phyloP scores from a whole-genome alignment of 352 stramenopile species.

The Blastocystis sp. region DNA sequence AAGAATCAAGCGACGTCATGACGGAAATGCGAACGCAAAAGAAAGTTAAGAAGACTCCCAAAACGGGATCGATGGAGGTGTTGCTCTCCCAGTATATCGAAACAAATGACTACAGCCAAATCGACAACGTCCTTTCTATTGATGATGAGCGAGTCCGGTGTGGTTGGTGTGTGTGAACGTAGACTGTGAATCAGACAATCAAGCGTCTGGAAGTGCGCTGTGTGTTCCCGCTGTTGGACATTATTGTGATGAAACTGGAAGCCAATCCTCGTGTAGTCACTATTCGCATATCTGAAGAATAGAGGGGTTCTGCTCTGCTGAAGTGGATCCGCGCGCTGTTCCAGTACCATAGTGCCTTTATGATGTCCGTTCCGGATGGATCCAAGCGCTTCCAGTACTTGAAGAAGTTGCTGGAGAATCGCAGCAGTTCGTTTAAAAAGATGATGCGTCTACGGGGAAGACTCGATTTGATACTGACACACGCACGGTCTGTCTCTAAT shows the following conservation, averaged over 20 bases:
- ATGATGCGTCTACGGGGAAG: not conserved
- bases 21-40: not conserved
- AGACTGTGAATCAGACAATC: not conserved
- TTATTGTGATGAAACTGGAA: not conserved
- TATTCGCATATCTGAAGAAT: not conserved
- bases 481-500: not conserved
- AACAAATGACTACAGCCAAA: not conserved
- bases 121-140: not conserved
- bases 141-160: not conserved
- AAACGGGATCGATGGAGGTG: constrained; percentile 12
- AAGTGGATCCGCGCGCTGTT: not conserved
- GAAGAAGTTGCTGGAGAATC: not conserved
- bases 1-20: not conserved
- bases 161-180: not conserved
- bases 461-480: not conserved
- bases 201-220: not conserved
- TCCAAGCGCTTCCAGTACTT: not conserved
- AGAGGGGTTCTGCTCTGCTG: not conserved
- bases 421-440: not conserved
- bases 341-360: not conserved
- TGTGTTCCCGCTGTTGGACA: constrained; percentile 2
- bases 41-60: not conserved
- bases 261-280: not conserved
- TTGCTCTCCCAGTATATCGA: constrained; percentile 7
- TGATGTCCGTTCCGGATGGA: not conserved